Evolutionary conservation across 805 yeast species (phyloP).

Genomic region (Yarrowia osloensis): DNA sequence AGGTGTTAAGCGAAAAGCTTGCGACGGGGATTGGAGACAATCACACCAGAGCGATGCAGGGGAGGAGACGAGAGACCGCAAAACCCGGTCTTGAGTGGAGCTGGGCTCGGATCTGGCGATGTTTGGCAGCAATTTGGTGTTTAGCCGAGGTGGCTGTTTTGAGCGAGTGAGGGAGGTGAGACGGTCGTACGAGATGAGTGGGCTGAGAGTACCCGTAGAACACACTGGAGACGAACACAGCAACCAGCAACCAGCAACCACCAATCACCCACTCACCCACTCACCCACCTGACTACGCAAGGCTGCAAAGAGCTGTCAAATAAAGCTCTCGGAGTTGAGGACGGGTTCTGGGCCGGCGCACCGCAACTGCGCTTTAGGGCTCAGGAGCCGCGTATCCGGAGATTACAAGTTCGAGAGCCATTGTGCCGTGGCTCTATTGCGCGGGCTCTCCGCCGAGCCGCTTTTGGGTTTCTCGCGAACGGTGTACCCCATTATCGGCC

Average conservation of each 20-base stretch:
- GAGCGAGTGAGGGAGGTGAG: too few relatives aligned
- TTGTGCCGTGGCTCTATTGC: conserved; percentile 13
- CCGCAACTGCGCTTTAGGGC: too few relatives aligned
- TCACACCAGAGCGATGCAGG: background rate
- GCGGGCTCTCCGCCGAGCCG: background rate
- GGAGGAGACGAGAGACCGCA: conserved; percentile 2
- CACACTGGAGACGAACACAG: too few relatives aligned
- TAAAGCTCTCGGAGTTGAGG: too few relatives aligned
- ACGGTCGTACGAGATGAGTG: too few relatives aligned
- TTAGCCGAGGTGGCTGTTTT: too few relatives aligned
- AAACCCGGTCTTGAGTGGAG: too few relatives aligned
- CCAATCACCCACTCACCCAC: too few relatives aligned
- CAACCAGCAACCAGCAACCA: too few relatives aligned
- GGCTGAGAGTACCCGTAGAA: too few relatives aligned
- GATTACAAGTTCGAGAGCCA: conserved; percentile 5
- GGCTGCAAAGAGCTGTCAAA: background rate
- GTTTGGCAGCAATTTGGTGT: background rate
- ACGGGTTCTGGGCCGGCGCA: too few relatives aligned
- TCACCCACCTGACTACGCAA: too few relatives aligned
- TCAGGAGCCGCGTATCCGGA: conserved; percentile 3
- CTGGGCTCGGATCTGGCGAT: background rate
- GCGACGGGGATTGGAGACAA: background rate
- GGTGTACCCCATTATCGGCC: background rate
- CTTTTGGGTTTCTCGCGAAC: background rate
- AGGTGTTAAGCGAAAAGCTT: conserved; percentile 17